Conservation (phyloP, 345 rosid genomes). For the Reutealis trisperma region DNA sequence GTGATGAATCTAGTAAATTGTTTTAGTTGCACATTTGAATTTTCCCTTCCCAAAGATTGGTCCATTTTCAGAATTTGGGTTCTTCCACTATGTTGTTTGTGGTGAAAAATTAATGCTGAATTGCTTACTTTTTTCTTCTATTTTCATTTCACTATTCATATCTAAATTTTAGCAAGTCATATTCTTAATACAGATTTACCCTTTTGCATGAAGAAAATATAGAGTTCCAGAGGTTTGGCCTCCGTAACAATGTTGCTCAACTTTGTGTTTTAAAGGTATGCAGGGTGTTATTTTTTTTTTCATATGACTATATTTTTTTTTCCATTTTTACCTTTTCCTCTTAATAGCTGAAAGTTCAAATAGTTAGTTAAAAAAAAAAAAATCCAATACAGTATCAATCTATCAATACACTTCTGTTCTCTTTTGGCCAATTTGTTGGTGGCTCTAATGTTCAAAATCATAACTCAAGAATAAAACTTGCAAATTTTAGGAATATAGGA, state of each 20-base stretch:
- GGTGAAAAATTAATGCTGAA: not conserved
- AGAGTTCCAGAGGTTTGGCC: conserved; percentile 80
- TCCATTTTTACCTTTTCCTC: not conserved
- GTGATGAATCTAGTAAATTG: not conserved
- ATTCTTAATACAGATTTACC: conserved; percentile 62
- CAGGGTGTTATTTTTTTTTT: not conserved
- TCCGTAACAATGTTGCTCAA: conserved; percentile 92
- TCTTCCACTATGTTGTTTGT: not conserved
- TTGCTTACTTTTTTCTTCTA: not conserved
- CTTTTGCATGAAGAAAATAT: conserved; percentile 75
- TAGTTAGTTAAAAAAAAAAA: not conserved
- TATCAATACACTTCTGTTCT: not conserved
- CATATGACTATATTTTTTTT: not conserved
- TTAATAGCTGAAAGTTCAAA: too few species aligned
- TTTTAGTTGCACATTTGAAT: not conserved
- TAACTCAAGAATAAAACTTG: not conserved
- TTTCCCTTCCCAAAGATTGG: not conserved
- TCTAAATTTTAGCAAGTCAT: conserved; percentile 24
- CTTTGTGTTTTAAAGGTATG: conserved; percentile 87
- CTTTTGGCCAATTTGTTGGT: not conserved
- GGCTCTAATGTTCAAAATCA: not conserved
- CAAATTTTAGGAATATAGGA: not conserved
- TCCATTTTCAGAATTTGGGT: not conserved
- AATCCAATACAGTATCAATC: not conserved
- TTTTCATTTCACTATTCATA: not conserved